Conservation (phyloP, 106 monocot species). For the Cymbidium sinense region DNA sequence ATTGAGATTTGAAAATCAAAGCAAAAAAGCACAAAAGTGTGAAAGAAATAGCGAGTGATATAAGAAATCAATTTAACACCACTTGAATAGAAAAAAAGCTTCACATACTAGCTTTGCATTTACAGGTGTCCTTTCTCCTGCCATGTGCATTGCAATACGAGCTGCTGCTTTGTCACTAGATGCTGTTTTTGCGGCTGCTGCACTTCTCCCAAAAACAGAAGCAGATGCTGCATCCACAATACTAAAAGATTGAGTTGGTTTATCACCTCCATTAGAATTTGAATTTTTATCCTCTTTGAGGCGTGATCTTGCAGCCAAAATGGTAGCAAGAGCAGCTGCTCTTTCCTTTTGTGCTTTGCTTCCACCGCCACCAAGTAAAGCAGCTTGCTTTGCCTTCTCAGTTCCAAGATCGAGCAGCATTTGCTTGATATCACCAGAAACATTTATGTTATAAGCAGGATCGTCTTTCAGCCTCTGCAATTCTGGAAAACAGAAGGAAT, state of each 20-base stretch:
- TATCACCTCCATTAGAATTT: conserved; percentile 39
- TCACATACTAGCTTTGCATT: conserved; percentile 83
- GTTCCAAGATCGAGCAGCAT: conserved; percentile 91
- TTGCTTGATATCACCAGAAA: conserved; percentile 96
- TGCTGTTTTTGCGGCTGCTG: conserved; percentile 80
- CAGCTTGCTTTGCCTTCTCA: conserved; percentile 69
- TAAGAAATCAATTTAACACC: not conserved
- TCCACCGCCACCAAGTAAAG: conserved; percentile 89
- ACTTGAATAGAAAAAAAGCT: not conserved
- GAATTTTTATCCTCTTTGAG: conserved; percentile 58
- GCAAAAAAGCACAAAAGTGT: not conserved
- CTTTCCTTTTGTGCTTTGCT: conserved; percentile 93
- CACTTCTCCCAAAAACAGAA: conserved; percentile 92
- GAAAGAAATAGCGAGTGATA: not conserved
- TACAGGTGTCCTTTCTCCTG: conserved; percentile 80
- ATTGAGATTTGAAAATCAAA: not conserved
- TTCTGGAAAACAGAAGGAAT: conserved; percentile 27
- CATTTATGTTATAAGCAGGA: conserved; percentile 91
- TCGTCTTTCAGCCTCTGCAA: conserved; percentile 77
- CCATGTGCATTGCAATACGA: conserved; percentile 86
- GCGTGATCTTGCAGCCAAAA: conserved; percentile 61
- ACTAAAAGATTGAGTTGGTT: conserved; percentile 56
- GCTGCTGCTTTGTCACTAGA: conserved; percentile 82
- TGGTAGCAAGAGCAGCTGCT: conserved; percentile 81
- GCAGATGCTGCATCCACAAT: conserved; percentile 98